A percentile compares a stretch with the other conserved stretches of the same genome.
These are phyloP conservation scores for Coemansia javaensis DNA, from an alignment of 192 early-diverging fungal species.

Conservation along the genomic window DNA sequence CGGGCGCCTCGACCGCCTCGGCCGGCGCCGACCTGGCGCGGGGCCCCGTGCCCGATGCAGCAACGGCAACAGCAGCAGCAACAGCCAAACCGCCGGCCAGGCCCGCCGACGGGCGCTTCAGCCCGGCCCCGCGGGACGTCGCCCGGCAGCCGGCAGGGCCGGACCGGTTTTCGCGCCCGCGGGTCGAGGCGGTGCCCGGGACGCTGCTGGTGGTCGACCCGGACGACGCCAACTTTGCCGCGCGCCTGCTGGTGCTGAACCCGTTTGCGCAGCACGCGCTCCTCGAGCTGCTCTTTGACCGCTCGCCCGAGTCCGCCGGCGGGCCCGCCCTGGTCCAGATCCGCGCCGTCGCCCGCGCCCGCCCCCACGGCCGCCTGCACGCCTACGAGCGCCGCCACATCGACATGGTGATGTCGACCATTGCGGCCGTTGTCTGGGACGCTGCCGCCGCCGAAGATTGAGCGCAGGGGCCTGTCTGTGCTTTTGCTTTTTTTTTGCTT, in stretches of 20 bases:
- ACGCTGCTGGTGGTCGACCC: conserved; percentile 41
- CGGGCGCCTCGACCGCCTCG: conserved; percentile 22
- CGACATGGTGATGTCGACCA: conserved; percentile 43
- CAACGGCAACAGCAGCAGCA: background rate
- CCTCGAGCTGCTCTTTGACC: conserved; percentile 44
- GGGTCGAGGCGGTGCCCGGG: conserved; percentile 35
- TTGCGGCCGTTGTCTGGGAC: conserved; percentile 48
- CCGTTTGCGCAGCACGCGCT: conserved; percentile 39
- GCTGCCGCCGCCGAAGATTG: conserved; percentile 11
- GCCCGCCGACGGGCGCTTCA: background rate
- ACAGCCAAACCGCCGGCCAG: no score
- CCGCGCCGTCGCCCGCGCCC: conserved; percentile 24
- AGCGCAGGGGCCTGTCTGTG: background rate
- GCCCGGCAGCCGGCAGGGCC: background rate
- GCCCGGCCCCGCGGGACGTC: background rate
- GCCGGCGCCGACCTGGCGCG: background rate
- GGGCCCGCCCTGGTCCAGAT: conserved; percentile 24
- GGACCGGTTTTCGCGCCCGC: conserved; percentile 24
- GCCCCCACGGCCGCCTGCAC: conserved; percentile 35
- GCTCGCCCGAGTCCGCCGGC: conserved; percentile 17
- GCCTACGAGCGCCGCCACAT: conserved; percentile 51
- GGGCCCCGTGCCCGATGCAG: conserved; percentile 4
- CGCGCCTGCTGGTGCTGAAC: conserved; percentile 44
- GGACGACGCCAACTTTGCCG: conserved; percentile 14
- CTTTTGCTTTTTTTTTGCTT: no score